Base-by-base conservation (phyloP, 495 filamentous ascomycete genomes). In the Hypoxylon trugodes region DNA sequence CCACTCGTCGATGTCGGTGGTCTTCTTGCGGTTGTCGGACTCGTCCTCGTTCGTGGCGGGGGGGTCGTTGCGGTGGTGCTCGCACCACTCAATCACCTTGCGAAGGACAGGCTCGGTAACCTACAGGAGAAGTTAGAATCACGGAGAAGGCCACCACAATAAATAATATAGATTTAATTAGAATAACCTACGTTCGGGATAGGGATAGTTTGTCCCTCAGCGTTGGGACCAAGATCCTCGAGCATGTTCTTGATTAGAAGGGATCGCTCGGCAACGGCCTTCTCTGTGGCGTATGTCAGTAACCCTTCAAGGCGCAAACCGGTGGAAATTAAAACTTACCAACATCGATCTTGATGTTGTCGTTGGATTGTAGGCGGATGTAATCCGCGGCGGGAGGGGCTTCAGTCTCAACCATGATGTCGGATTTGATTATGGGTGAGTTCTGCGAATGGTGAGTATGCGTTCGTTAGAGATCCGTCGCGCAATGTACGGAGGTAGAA, bases 1-100 rank as follows among this genome's bases (percentile, higher is more conserved):
- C 95, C 95, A 98, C 78, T 98, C 95, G 35, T 97, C 95, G 69
- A 98, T 98, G 48, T 98, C 95, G 16, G 95, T 97, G 0, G 92
- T 96, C 86, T 97, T 96, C 83, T 97, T 97, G 61, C 96, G 91
- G 32, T 84, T 90, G 71, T 98, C 95, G 65, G 92, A 89, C 59
- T 98, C 94, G 49, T 98, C 95, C 47, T 94, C 91, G 49, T 86
- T 81, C 35, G 86, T 75, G 35, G 85, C 81, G 13, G 87, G 84
- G 38, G 95, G 90, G 74, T 98, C 95, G 69, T 84, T 85, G 74
- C 89, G 89, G 85, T 98, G 95, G 71, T 98, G 92, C 64, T 87
- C 85, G 75, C 95, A 98, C 95, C 95, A 98, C 73, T 97, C 96
- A 70, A 98, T 86, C 30, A 98, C 95, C 79, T 98, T 98, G 73